Conservation (phyloP, 2,329 filamentous ascomycete genomes). For the Pseudogymnoascus sp. region DNA sequence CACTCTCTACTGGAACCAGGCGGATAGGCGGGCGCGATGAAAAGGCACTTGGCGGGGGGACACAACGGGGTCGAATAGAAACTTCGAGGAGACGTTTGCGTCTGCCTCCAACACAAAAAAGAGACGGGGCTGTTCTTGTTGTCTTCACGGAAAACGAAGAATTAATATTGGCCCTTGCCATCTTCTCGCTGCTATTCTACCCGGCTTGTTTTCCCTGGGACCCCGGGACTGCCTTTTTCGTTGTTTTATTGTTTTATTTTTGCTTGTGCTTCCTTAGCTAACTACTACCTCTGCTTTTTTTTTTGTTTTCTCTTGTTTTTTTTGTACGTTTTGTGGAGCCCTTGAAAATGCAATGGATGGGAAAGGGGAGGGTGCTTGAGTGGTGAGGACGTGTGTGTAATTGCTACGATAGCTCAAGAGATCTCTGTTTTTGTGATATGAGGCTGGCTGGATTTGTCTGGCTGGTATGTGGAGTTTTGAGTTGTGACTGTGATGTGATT, state of each 20-base stretch:
- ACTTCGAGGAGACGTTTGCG: neutral
- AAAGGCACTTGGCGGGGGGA: neutral
- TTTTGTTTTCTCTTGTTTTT: neutral
- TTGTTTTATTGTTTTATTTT: constrained; percentile 7
- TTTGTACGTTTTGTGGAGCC: constrained; percentile 6
- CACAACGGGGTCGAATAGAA: constrained; percentile 1
- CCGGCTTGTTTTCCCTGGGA: neutral
- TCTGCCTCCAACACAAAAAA: neutral
- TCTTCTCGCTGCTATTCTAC: constrained; percentile 5
- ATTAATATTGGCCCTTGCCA: constrained; percentile 5
- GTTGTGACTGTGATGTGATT: neutral
- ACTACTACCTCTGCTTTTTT: constrained; percentile 1
- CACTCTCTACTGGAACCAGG: constrained; percentile 6
- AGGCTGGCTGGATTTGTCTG: neutral
- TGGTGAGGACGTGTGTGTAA: constrained; percentile 4
- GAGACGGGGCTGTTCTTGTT: constrained; percentile 5
- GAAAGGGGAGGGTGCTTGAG: constrained; percentile 2
- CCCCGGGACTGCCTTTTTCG: neutral
- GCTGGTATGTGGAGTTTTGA: neutral
- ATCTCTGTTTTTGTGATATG: constrained; percentile 4
- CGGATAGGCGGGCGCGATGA: constrained; percentile 3
- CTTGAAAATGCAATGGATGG: constrained; percentile 8
- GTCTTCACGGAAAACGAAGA: constrained; percentile 6
- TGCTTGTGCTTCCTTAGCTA: constrained; percentile 2
- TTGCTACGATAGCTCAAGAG: constrained; percentile 7